Conservation (phyloP, 2,329 filamentous ascomycete genomes). For the Scolecobasidium constrictum region DNA sequence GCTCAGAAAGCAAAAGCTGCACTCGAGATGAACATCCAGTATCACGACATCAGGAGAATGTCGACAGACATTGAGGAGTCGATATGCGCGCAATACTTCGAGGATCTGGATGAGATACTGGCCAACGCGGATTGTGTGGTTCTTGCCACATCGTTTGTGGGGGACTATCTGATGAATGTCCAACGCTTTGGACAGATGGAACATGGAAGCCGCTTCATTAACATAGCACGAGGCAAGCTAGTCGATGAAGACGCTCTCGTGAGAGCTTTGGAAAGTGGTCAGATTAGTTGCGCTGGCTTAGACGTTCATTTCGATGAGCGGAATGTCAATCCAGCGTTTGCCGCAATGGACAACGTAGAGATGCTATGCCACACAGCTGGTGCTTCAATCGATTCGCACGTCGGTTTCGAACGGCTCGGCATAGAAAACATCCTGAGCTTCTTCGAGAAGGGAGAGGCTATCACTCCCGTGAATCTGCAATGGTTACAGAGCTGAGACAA, state of each 20-base stretch:
- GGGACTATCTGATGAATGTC: conserved; percentile 38
- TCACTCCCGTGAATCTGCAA: conserved; percentile 54
- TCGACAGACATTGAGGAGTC: conserved; percentile 30
- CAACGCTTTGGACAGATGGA: conserved; percentile 41
- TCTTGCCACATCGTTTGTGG: conserved; percentile 47
- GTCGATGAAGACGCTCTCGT: conserved; percentile 55
- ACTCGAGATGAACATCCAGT: conserved; percentile 58
- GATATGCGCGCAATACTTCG: conserved; percentile 44
- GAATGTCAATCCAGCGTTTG: conserved; percentile 37
- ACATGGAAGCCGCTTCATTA: conserved; percentile 48
- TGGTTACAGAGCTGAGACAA: conserved; percentile 1
- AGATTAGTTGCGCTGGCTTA: conserved; percentile 43
- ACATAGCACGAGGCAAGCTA: conserved; percentile 53
- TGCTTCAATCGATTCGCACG: conserved; percentile 53
- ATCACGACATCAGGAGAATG: conserved; percentile 48
- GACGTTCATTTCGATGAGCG: conserved; percentile 57
- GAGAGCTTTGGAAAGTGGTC: conserved; percentile 43
- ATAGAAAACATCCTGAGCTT: conserved; percentile 58
- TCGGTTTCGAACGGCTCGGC: conserved; percentile 55
- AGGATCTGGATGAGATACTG: conserved; percentile 42
- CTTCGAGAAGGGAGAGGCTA: conserved; percentile 36
- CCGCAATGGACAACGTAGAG: conserved; percentile 37
- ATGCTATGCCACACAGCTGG: conserved; percentile 59
- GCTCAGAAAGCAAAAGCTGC: conserved; percentile 46
- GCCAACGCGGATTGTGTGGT: conserved; percentile 47